Base-by-base conservation (phyloP, 2,329 filamentous ascomycete genomes). In the Westerdykella aurantiaca region DNA sequence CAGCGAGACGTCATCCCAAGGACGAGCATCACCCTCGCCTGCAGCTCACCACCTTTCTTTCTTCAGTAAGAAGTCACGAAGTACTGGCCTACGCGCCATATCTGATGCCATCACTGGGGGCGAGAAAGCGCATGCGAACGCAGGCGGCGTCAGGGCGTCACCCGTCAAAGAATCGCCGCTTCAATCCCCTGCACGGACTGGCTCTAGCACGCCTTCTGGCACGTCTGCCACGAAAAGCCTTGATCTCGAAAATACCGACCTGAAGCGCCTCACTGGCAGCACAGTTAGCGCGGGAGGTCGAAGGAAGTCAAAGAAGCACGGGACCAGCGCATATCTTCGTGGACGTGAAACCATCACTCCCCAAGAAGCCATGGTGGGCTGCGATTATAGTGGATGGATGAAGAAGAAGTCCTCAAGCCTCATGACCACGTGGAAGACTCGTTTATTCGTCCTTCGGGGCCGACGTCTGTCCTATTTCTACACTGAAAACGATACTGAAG, bases 311-410 rank as follows among this genome's bases (percentile, higher is more conserved):
- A 81, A 82, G 41, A 98, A 98, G 72, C 94, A 97, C 64, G 84
- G 88, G 45, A 98, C 93, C 0, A 96, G 90, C 59, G 93, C 93
- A 1, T 98, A 97, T 68, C 87, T 83, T 14, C 84, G 87, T 23
- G 93, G 93, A 0, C 72, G 97, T 34, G 79, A 86, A 55, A 89
- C 90, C 67, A 85, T 91, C 47, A 72, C 80, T 0, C 93, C 93
- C 0, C 76, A 82, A 43, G 88, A 95, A 62, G 89, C 91, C 48
- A 93, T 95, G 68, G 73, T 82, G 49, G 82, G 81, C 48, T 91
- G 88, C 43, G 91, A 98, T 61, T 97, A 95, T 66, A 91, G 85
- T 58, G 93, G 93, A 1, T 98, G 93, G 93, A 98, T 98, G 93
- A 97, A 93, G 75, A 98, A 98, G 77, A 90, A 94, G 69, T 95